A percentile compares a stretch with the other conserved stretches of the same genome.
These are phyloP conservation scores for Neurospora crassa DNA, from an alignment of 2,329 filamentous ascomycete genomes.

Conservation along the genomic window DNA sequence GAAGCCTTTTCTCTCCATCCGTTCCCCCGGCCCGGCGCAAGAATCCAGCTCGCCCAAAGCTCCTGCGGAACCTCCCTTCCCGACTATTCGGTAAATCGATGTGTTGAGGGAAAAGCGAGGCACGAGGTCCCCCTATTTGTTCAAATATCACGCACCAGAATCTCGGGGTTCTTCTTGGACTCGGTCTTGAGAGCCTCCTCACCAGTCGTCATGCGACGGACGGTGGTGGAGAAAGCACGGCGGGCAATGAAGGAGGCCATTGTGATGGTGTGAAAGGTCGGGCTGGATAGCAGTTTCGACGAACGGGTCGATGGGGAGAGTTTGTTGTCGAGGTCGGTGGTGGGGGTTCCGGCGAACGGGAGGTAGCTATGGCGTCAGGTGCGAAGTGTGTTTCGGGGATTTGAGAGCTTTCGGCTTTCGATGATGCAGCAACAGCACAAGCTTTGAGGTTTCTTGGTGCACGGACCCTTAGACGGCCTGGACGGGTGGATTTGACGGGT, in stretches of 20 bases:
- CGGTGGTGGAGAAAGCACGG: constrained; percentile 44
- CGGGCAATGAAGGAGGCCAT: constrained; percentile 51
- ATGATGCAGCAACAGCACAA: constrained; percentile 1
- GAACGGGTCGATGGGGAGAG: constrained; percentile 8
- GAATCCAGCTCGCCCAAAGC: background rate
- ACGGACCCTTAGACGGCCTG: background rate
- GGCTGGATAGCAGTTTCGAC: constrained; percentile 10
- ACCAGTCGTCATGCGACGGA: constrained; percentile 39
- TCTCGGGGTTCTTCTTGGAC: constrained; percentile 45
- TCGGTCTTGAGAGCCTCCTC: constrained; percentile 45
- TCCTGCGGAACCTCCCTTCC: background rate
- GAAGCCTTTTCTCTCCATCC: background rate
- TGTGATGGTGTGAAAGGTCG: constrained; percentile 18
- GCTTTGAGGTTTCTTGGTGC: constrained; percentile 4
- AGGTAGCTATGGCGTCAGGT: background rate
- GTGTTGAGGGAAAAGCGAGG: background rate
- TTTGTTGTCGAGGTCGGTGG: constrained; percentile 8
- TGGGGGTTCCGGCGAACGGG: constrained; percentile 7
- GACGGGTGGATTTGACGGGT: background rate
- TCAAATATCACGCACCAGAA: constrained; percentile 31
- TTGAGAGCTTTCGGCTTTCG: constrained; percentile 3
- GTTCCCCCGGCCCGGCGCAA: background rate
- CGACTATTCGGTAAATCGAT: background rate
- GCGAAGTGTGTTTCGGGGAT: background rate
- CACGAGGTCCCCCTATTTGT: background rate